Conservation (phyloP, 305 asterid species). For the Coffea humblotiana region DNA sequence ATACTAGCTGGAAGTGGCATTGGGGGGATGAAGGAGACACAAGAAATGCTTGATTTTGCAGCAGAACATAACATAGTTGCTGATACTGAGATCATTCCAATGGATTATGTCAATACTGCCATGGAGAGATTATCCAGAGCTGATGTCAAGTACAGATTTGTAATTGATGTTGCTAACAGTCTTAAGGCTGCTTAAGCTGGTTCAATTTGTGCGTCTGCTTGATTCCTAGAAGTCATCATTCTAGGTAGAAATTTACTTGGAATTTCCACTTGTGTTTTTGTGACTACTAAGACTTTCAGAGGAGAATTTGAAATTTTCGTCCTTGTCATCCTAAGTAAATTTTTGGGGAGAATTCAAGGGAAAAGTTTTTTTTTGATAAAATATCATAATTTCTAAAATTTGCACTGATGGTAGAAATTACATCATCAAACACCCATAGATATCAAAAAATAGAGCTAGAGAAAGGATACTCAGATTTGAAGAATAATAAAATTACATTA, state of each 20-base stretch:
- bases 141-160: conserved; percentile 24
- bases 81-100: conserved; percentile 21
- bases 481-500: too few relatives aligned
- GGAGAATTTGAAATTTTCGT: background rate
- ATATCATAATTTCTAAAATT: too few relatives aligned
- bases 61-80: conserved; percentile 21
- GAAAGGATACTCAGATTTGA: too few relatives aligned
- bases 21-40: conserved; percentile 27
- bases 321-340: background rate
- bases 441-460: too few relatives aligned
- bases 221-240: background rate
- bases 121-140: conserved; percentile 21
- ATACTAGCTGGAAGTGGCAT: conserved; percentile 28
- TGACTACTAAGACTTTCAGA: background rate
- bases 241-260: too few relatives aligned
- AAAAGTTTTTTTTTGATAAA: too few relatives aligned
- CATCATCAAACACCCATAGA: too few relatives aligned
- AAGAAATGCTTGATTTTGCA: conserved; percentile 26
- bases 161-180: conserved; percentile 22
- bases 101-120: conserved; percentile 25
- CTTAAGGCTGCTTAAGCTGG: background rate
- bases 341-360: too few relatives aligned
- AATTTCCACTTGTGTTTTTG: background rate
- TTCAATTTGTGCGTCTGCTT: background rate
- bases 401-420: too few relatives aligned